phyloP scores from a whole-genome alignment of 2,329 filamentous ascomycete genomes.

The Parastagonospora nodorum region DNA sequence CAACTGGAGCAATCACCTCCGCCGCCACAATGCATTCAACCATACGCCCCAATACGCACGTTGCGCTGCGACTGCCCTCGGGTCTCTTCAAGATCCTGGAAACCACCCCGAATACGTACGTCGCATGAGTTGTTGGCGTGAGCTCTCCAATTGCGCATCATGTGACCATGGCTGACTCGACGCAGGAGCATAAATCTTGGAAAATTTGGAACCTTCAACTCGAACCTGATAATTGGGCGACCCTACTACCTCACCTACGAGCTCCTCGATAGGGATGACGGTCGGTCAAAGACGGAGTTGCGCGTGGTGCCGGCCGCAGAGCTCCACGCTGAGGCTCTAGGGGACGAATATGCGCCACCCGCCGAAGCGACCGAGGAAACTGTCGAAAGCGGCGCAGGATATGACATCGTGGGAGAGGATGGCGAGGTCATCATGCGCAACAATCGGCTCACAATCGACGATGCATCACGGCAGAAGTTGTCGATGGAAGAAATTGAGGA shows the following conservation, averaged over 20 bases:
- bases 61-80: conserved; percentile 63
- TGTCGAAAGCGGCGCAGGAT: conserved; percentile 43
- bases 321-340: conserved; percentile 76
- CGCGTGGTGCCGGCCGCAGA: conserved; percentile 81
- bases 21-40: conserved; percentile 49
- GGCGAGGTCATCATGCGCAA: conserved; percentile 61
- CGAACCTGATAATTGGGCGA: conserved; percentile 87
- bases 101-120: conserved; percentile 68
- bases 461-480: conserved; percentile 73
- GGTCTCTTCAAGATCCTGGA: conserved; percentile 63
- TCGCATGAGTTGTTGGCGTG: conserved; percentile 44
- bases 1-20: conserved; percentile 2
- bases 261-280: conserved; percentile 70
- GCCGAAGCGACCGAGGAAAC: conserved; percentile 45
- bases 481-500: conserved; percentile 73
- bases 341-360: conserved; percentile 54
- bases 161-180: conserved; percentile 3
- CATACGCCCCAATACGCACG: conserved; percentile 57
- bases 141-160: conserved; percentile 21
- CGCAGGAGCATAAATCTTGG: conserved; percentile 81
- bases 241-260: conserved; percentile 94
- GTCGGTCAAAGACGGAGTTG: conserved; percentile 69
- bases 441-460: conserved; percentile 67
- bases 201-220: conserved; percentile 90
- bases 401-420: conserved; percentile 55